Evolutionary conservation across 2,329 filamentous ascomycete species (phyloP), one percentile per base, ranked within the genome.

Genomic region (Sporothrix euskadiensis): DNA sequence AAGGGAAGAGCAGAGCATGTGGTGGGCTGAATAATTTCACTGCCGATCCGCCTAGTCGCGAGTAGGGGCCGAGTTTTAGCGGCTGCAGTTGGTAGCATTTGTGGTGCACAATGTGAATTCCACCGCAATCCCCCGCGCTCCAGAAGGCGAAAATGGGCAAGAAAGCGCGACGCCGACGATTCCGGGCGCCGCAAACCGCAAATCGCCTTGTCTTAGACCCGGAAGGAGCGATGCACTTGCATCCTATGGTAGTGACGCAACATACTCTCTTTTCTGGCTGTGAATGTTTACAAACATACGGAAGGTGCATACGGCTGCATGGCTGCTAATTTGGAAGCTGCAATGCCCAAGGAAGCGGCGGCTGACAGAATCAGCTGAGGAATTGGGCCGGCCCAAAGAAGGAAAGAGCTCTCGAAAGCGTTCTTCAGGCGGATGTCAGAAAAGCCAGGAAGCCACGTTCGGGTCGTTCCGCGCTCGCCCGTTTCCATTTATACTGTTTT

Each of bases 11-110:
- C 32, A 63, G 22, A 56, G 44, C 32, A 63, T 52, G 26, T 22
- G 41, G 69, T 39, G 56, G 8, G 69, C 69, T 63, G 56, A 71
- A 71, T 71, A 63, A 71, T 71, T 71, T 63, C 56, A 35, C 41
- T 71, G 69, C 57, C 56, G 69, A 71, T 71, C 57, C 57, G 56
- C 61, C 35, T 41, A 63, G 44, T 49, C 44, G 44, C 44, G 44
- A 49, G 44, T 49, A 49, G 59, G 19, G 59, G 59, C 32, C 32
- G 52, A 49, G 44, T 49, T 30, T 56, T 26, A 56, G 14, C 30
- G 52, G 52, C 52, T 9, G 8, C 14, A 5, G 44, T 49, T 49
- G 44, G 44, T 49, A 6, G 9, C 41, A 44, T 44, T 16, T 49
- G 9, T 12, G 14, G 3, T 26, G 19, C 35, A 35, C 35, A 4